phyloP scores from a whole-genome alignment of 148 eudicot species.

The Diospyros kaki region DNA sequence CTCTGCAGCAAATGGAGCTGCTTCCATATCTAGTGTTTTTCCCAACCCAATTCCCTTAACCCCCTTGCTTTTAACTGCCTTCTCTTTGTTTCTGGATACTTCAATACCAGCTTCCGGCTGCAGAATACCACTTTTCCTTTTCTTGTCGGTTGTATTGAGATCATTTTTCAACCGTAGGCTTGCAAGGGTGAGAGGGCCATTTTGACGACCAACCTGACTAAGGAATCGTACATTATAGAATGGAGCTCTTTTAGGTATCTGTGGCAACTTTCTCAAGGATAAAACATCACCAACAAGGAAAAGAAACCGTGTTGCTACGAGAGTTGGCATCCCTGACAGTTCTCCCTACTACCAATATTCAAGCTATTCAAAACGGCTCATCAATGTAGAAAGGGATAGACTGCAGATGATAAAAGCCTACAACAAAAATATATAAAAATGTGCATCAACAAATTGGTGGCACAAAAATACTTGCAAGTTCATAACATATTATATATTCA shows the following conservation, averaged over 20 bases:
- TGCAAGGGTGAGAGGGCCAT: conserved; percentile 59
- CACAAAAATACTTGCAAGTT: not conserved
- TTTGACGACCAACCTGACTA: conserved; percentile 26
- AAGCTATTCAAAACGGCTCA: conserved; percentile 1
- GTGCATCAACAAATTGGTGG: not conserved
- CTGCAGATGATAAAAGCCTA: conserved; percentile 5
- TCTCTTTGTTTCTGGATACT: conserved; percentile 39
- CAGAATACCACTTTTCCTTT: conserved; percentile 24
- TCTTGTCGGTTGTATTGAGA: conserved; percentile 21
- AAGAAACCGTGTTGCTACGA: conserved; percentile 55
- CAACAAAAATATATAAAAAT: not conserved
- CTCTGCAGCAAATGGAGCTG: conserved; percentile 74
- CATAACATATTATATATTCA: not conserved
- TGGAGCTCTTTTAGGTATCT: conserved; percentile 37
- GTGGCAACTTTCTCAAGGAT: conserved; percentile 39
- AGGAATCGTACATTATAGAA: conserved; percentile 38
- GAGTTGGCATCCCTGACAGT: conserved; percentile 46
- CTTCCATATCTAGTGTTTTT: conserved; percentile 46
- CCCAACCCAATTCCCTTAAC: conserved; percentile 17
- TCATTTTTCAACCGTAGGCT: conserved; percentile 56
- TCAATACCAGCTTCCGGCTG: conserved; percentile 29
- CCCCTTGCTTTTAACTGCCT: conserved; percentile 29
- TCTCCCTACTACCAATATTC: not conserved
- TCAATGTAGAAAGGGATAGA: not conserved
- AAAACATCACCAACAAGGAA: conserved; percentile 63